These are phyloP conservation scores for Aspergillus ellipticus DNA, from an alignment of 495 filamentous ascomycete genomes.

Conservation along the genomic window DNA sequence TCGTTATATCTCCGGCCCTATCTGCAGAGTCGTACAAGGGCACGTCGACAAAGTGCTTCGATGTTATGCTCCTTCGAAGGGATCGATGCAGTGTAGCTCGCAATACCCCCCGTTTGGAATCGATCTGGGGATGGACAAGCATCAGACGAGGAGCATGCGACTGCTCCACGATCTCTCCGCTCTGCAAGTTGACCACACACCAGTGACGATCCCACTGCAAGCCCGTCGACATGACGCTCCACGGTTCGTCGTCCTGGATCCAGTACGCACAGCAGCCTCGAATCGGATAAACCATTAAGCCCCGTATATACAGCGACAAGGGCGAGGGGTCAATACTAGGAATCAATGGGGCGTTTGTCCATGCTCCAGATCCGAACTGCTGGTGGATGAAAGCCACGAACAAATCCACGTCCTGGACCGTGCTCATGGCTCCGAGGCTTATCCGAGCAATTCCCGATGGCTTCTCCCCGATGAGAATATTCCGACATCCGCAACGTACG, in stretches of 20 bases:
- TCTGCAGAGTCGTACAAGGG: too few species aligned
- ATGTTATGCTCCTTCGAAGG: too few species aligned
- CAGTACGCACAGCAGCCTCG: conserved; percentile 1
- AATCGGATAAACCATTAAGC: conserved; percentile 5
- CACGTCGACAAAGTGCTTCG: too few species aligned
- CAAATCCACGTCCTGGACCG: conserved; percentile 52
- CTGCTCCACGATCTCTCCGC: neutral
- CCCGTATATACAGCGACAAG: neutral
- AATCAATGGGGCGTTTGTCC: neutral
- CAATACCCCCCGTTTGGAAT: neutral
- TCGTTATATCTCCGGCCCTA: too few species aligned
- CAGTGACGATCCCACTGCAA: conserved; percentile 7
- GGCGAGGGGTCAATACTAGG: neutral
- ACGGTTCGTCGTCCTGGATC: neutral
- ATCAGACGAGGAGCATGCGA: conserved; percentile 2
- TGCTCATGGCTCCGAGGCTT: conserved; percentile 72
- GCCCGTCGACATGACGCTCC: neutral
- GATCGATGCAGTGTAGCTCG: too few species aligned
- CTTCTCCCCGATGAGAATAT: conserved; percentile 49
- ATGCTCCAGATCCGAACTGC: neutral
- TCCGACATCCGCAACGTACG: conserved; percentile 57
- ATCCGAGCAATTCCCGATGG: conserved; percentile 63
- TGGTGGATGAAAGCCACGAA: conserved; percentile 44
- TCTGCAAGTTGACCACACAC: conserved; percentile 5
- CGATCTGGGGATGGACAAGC: conserved; percentile 5